phyloP scores from a whole-genome alignment of 495 filamentous ascomycete species.

The Glonium stellatum region DNA sequence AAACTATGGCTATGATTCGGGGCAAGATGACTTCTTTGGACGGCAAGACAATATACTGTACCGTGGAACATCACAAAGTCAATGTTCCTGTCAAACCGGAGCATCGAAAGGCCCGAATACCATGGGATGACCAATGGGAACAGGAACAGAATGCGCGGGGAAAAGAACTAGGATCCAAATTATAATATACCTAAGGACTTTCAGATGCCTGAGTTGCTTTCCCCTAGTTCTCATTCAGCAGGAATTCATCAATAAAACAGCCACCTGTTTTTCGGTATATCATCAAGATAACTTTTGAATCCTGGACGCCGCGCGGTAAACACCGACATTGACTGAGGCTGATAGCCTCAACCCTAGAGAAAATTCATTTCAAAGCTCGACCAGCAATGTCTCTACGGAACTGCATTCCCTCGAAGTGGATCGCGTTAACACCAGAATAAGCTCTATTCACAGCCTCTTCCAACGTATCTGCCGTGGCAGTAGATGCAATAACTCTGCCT shows the following conservation, averaged over 20 bases:
- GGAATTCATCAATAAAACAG: too few species aligned
- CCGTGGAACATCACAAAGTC: constrained; percentile 44
- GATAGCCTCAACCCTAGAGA: too few species aligned
- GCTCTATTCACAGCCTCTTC: constrained; percentile 76
- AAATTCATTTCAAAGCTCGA: constrained; percentile 23
- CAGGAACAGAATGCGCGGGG: neutral
- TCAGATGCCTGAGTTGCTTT: neutral
- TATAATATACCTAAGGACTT: neutral
- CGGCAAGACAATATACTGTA: constrained; percentile 36
- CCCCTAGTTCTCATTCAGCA: too few species aligned
- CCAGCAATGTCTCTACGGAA: constrained; percentile 83
- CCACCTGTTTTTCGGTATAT: neutral
- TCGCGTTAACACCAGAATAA: constrained; percentile 69
- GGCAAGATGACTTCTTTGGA: constrained; percentile 39
- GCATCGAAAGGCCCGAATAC: constrained; percentile 30
- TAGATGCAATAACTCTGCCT: constrained; percentile 86
- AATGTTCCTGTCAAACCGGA: constrained; percentile 34
- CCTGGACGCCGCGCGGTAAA: neutral
- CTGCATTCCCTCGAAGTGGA: constrained; percentile 85
- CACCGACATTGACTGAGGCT: too few species aligned
- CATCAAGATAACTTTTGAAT: neutral
- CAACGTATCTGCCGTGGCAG: constrained; percentile 65
- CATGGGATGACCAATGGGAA: constrained; percentile 30
- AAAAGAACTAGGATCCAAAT: neutral
- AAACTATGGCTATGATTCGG: constrained; percentile 42